Percentiles rank a stretch among this genome's conserved stretches.
phyloP scores from a whole-genome alignment of 768 basidiomycete species.

The Chiua virens region DNA sequence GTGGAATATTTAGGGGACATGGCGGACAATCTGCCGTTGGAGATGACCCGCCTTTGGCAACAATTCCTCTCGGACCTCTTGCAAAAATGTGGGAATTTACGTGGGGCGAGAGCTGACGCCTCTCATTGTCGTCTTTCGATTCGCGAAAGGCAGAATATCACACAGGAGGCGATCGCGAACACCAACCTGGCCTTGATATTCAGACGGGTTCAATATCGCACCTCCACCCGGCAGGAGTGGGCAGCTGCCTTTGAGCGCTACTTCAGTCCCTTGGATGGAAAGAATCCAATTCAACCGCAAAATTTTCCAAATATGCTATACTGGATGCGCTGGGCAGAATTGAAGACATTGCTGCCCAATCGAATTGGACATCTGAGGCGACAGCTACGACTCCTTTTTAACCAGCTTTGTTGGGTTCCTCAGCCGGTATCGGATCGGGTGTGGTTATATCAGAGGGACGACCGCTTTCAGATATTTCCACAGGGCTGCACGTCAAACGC shows the following conservation, averaged over 20 bases:
- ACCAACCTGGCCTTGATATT: background rate
- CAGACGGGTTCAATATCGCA: background rate
- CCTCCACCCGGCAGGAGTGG: background rate
- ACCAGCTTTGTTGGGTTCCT: conserved; percentile 2
- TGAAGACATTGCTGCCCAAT: background rate
- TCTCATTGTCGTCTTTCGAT: conserved; percentile 2
- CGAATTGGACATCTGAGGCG: background rate
- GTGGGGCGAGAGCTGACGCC: background rate
- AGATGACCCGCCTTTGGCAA: background rate
- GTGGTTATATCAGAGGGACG: background rate
- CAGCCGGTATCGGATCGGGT: background rate
- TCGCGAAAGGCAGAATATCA: background rate
- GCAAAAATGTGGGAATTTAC: conserved; percentile 5
- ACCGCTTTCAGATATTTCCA: background rate
- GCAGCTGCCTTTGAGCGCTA: background rate
- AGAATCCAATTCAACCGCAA: background rate
- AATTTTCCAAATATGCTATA: conserved; percentile 1
- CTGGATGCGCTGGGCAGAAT: conserved; percentile 3
- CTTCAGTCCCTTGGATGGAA: background rate
- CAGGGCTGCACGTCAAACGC: background rate
- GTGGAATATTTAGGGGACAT: background rate
- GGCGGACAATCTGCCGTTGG: background rate
- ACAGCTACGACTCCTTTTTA: background rate
- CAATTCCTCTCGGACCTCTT: conserved; percentile 1
- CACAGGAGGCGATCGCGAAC: background rate